A percentile compares a stretch with the other conserved stretches of the same genome.
Conservation (phyloP, 1,284 basidiomycete genomes). For the Ustilago curta region DNA sequence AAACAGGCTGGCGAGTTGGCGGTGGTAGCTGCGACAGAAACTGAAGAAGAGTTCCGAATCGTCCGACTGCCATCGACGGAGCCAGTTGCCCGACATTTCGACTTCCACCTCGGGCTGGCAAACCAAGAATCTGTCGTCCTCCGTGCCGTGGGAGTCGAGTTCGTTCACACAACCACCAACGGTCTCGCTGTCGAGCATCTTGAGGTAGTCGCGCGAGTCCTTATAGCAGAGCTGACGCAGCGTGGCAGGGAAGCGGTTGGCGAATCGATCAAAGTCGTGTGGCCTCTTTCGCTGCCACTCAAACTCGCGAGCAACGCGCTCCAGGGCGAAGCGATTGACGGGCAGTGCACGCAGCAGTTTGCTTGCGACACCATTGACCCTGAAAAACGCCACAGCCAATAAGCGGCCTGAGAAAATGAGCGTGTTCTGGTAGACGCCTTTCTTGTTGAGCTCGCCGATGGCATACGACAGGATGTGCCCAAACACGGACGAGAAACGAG, state of each 20-base stretch:
- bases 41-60: conserved; percentile 68
- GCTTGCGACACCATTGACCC: conserved; percentile 62
- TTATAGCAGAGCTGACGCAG: conserved; percentile 61
- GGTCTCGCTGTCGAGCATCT: conserved; percentile 58
- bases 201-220: conserved; percentile 61
- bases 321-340: conserved; percentile 64
- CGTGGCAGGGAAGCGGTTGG: conserved; percentile 48
- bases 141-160: conserved; percentile 15
- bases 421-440: conserved; percentile 67
- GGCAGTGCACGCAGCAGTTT: conserved; percentile 63
- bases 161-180: conserved; percentile 14
- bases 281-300: conserved; percentile 54
- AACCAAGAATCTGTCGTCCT: conserved; percentile 61
- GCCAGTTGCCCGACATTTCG: conserved; percentile 67
- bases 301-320: conserved; percentile 60
- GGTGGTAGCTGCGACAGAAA: conserved; percentile 65
- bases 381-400: conserved; percentile 63
- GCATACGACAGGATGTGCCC: conserved; percentile 62
- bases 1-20: conserved; percentile 59
- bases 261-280: conserved; percentile 44
- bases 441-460: conserved; percentile 67
- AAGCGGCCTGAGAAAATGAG: conserved; percentile 65
- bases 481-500: conserved; percentile 59
- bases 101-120: conserved; percentile 63
- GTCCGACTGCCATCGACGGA: conserved; percentile 66